Evolutionary conservation across 2,329 filamentous ascomycete species (phyloP).

Genomic region (Dothiorella sarmentorum): DNA sequence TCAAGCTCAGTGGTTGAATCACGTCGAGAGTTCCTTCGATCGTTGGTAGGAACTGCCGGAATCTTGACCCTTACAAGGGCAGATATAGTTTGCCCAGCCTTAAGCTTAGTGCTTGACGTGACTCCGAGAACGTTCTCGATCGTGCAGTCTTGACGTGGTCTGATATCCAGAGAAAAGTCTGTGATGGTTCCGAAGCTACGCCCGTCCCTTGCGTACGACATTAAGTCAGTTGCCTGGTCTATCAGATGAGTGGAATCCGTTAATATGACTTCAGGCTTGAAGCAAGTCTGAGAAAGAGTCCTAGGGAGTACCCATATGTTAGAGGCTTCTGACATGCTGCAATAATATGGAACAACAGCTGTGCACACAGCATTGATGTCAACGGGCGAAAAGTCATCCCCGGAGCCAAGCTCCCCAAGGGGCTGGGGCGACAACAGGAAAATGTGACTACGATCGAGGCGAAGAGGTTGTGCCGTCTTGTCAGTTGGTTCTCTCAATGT

Average conservation of each 20-base stretch:
- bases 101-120: constrained; percentile 10
- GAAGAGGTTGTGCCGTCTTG: constrained; percentile 4
- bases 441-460: constrained; percentile 16
- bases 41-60: neutral
- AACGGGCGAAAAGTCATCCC: neutral
- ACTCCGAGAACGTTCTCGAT: constrained; percentile 17
- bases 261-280: neutral
- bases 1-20: neutral
- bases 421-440: constrained; percentile 22
- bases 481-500: neutral
- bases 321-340: neutral
- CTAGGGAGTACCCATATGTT: constrained; percentile 1
- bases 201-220: constrained; percentile 5
- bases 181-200: constrained; percentile 14
- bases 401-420: neutral
- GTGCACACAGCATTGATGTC: constrained; percentile 17
- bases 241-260: constrained; percentile 1
- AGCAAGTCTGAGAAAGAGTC: neutral
- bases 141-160: constrained; percentile 5
- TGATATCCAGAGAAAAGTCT: constrained; percentile 17
- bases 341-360: constrained; percentile 15
- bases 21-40: neutral
- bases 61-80: constrained; percentile 18
- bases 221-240: constrained; percentile 4
- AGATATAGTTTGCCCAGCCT: constrained; percentile 18